phyloP scores from a whole-genome alignment of 2,329 filamentous ascomycete species.

The Setomelanomma holmii region DNA sequence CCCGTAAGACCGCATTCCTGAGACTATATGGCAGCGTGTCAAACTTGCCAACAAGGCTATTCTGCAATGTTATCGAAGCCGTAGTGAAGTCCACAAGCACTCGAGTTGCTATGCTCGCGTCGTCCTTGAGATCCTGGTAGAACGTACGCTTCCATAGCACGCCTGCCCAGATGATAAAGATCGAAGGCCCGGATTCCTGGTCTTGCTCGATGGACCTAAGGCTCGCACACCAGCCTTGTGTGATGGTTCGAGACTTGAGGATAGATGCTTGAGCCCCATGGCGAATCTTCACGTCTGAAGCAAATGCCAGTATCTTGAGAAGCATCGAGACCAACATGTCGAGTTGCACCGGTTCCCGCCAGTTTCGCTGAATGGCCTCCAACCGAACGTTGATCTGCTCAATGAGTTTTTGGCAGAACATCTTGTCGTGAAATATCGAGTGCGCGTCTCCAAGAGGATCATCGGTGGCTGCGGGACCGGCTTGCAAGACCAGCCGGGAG shows the following conservation, averaged over 20 bases:
- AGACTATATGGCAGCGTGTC: slow-evolving; percentile 41
- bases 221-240: slow-evolving; percentile 61
- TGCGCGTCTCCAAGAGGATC: slow-evolving; percentile 57
- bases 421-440: slow-evolving; percentile 55
- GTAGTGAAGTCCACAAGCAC: slow-evolving; percentile 44
- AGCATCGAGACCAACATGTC: slow-evolving; percentile 62
- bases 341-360: slow-evolving; percentile 67
- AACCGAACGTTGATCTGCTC: slow-evolving; percentile 59
- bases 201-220: slow-evolving; percentile 48
- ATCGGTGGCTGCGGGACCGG: slow-evolving; percentile 56
- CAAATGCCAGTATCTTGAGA: slow-evolving; percentile 50
- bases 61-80: slow-evolving; percentile 56
- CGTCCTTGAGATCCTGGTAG: neutral
- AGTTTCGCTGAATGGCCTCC: slow-evolving; percentile 59
- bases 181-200: neutral
- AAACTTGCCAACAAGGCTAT: slow-evolving; percentile 53
- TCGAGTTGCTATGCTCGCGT: neutral
- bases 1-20: slow-evolving; percentile 54
- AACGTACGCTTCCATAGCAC: slow-evolving; percentile 61
- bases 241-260: slow-evolving; percentile 51
- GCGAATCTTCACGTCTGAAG: slow-evolving; percentile 16
- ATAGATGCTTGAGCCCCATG: slow-evolving; percentile 46
- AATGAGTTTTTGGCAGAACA: slow-evolving; percentile 59
- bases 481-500: slow-evolving; percentile 61
- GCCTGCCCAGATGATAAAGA: slow-evolving; percentile 62